Conservation (phyloP, 2,329 filamentous ascomycete species). For the Stemphylium lycopersici region DNA sequence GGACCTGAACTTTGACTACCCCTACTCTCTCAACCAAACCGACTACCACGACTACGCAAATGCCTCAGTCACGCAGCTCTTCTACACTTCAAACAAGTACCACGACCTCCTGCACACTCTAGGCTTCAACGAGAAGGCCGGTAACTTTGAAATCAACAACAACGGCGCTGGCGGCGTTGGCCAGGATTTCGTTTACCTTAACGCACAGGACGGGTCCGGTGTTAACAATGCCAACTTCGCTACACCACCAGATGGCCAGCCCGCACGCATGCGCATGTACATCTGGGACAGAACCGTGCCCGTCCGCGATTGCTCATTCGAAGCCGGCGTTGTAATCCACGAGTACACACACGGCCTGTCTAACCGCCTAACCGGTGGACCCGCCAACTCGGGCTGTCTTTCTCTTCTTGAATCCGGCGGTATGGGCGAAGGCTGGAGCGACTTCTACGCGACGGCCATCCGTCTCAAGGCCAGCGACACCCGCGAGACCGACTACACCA, state of each 20-base stretch:
- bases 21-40: slow-evolving; percentile 31
- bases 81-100: slow-evolving; percentile 66
- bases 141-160: slow-evolving; percentile 67
- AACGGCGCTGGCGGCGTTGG: slow-evolving; percentile 59
- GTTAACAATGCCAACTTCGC: slow-evolving; percentile 66
- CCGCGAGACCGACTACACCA: slow-evolving; percentile 54
- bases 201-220: slow-evolving; percentile 61
- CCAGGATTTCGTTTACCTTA: slow-evolving; percentile 61
- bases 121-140: slow-evolving; percentile 64
- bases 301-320: slow-evolving; percentile 62
- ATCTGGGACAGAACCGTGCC: slow-evolving; percentile 59
- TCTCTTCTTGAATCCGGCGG: slow-evolving; percentile 57
- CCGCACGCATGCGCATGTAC: slow-evolving; percentile 65
- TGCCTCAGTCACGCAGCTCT: slow-evolving; percentile 64
- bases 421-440: slow-evolving; percentile 66
- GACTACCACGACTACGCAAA: slow-evolving; percentile 54
- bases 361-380: slow-evolving; percentile 65
- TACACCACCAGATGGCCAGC: slow-evolving; percentile 50
- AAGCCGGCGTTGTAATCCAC: slow-evolving; percentile 66
- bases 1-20: slow-evolving; percentile 52
- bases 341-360: slow-evolving; percentile 55
- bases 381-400: slow-evolving; percentile 60
- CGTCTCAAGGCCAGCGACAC: slow-evolving; percentile 56
- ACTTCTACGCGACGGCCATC: slow-evolving; percentile 62
- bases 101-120: slow-evolving; percentile 65